Base-by-base conservation (phyloP, 345 rosid genomes). In the Eucalyptus erythrocorys region DNA sequence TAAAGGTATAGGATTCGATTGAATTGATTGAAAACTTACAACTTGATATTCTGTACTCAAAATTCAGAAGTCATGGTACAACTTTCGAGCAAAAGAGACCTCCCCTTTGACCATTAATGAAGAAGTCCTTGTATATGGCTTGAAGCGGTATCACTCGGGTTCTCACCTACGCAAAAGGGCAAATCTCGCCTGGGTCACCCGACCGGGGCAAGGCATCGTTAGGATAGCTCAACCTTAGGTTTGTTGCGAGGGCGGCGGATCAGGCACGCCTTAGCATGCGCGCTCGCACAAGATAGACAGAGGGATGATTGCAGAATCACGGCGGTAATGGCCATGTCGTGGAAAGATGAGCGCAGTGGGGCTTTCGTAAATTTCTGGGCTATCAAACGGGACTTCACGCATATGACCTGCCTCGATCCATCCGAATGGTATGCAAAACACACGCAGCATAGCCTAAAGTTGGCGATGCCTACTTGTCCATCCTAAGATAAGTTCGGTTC, bases 171-270 rank as follows among this genome's bases (percentile, higher is more conserved):
- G 32, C 68, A 12, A 30, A 30, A 30, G 68, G 68, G 15, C 68
- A 27, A 61, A 61, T 61, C 68, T 61, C 34, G 15, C 16, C 16
- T 2, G 2, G 15, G 32, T 59, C 66, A 12, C 32, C 4, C 32
- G 8, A 59, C n/a, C 2, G 2, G 2, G 37, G 37, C 21, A 7
- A n/a, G 37, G 37, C 37, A 13, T n/a, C 37, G 10, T 64, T n/a
- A n/a, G 21, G 40, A 64, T n/a, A n/a, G 76, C 37, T n/a, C 76
- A 64, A n/a, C 76, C 76, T n/a, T 64, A n/a, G 37, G 37, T 64
- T 14, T 14, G 37, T n/a, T 3, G 37, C 10, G 21, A 3, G 21
- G 1, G 37, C 10, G 19, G 34, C 34, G 0, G 64, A 8, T n/a
- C 40, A n/a, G 76, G 37, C 40, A 15, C 9, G 76, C 76, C 37